Conservation (phyloP, 2,329 filamentous ascomycete genomes). For the Ophiostoma australiae region DNA sequence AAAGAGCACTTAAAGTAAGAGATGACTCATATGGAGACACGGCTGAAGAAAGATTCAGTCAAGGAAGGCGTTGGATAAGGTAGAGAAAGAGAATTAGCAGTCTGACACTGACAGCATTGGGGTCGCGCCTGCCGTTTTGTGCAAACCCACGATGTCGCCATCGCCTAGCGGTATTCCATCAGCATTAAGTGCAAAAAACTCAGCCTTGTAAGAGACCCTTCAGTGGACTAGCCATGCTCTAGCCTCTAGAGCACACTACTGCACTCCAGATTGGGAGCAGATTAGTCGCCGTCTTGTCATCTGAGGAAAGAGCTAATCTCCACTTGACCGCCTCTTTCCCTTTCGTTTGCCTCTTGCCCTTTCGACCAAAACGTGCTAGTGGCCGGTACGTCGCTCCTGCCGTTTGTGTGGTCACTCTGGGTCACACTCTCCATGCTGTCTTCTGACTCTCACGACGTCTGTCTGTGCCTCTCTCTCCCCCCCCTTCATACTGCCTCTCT, state of each 20-base stretch:
- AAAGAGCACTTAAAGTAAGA: constrained; percentile 1
- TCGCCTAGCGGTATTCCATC: constrained; percentile 20
- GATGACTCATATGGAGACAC: background rate
- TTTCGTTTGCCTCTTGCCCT: background rate
- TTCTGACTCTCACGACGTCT: constrained; percentile 16
- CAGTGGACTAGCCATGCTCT: background rate
- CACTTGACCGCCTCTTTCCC: background rate
- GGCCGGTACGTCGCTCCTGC: background rate
- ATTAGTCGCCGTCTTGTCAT: background rate
- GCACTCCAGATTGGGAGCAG: background rate
- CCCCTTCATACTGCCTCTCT: constrained; percentile 1
- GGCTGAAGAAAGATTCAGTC: background rate
- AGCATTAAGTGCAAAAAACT: background rate
- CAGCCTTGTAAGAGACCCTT: constrained; percentile 21
- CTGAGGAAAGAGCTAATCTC: background rate
- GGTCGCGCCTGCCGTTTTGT: constrained; percentile 3
- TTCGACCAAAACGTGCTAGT: constrained; percentile 1
- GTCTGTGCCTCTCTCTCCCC: constrained; percentile 9
- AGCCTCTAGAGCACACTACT: background rate
- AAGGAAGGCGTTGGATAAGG: background rate
- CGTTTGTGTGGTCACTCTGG: background rate
- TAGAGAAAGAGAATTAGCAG: background rate
- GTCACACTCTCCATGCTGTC: constrained; percentile 6
- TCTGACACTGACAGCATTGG: background rate
- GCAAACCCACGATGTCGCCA: constrained; percentile 22